These are phyloP conservation scores for Sarocladiaceae sp. DNA, from an alignment of 2,329 filamentous ascomycete genomes.

Conservation along the genomic window DNA sequence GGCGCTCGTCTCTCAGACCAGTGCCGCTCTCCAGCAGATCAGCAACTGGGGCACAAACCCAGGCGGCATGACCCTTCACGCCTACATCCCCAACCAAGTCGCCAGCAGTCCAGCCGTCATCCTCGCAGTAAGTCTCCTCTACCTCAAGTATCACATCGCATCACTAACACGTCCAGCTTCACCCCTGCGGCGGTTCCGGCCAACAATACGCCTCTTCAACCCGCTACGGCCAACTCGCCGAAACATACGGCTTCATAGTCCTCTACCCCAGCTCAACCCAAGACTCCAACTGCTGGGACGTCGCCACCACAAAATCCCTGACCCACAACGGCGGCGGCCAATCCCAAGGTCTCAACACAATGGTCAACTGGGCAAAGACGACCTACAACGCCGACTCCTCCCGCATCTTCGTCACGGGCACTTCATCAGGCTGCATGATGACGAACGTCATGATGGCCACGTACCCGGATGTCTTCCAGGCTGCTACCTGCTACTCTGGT, in stretches of 20 bases:
- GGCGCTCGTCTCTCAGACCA: neutral
- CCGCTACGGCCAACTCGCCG: constrained; percentile 20
- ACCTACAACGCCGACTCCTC: constrained; percentile 46
- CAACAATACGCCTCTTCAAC: neutral
- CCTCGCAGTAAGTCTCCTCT: constrained; percentile 2
- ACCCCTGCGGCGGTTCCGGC: constrained; percentile 10
- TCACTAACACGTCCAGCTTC: constrained; percentile 2
- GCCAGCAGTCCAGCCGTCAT: constrained; percentile 8
- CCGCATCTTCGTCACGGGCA: constrained; percentile 51
- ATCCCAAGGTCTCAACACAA: constrained; percentile 51
- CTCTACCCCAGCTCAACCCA: constrained; percentile 52
- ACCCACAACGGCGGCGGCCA: constrained; percentile 54
- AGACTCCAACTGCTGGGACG: constrained; percentile 52
- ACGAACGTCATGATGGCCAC: constrained; percentile 45
- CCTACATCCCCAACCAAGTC: constrained; percentile 10
- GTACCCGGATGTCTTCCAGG: constrained; percentile 51
- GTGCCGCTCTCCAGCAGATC: constrained; percentile 10
- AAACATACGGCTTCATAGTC: constrained; percentile 38
- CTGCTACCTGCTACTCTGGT: constrained; percentile 44
- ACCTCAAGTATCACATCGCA: neutral
- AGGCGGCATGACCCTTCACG: constrained; percentile 10
- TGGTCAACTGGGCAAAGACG: constrained; percentile 51
- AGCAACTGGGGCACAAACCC: constrained; percentile 11
- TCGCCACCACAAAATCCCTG: constrained; percentile 43
- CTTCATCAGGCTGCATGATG: constrained; percentile 44